Percentiles rank a stretch among this genome's conserved stretches.
These are phyloP conservation scores for Boletus sp. DNA, from an alignment of 768 basidiomycete species.

Conservation along the genomic window DNA sequence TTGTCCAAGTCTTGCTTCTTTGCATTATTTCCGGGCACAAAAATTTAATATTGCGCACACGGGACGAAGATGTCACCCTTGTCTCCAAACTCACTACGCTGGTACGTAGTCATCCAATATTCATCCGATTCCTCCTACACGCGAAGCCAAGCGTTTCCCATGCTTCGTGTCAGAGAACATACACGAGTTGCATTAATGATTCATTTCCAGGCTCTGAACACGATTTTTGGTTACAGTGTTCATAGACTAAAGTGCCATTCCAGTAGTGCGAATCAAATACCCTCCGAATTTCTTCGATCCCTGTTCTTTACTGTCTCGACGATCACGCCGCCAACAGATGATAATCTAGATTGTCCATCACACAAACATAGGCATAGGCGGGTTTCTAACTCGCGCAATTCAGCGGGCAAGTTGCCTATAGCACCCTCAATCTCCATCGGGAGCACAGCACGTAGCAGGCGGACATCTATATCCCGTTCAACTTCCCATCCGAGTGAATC, in stretches of 20 bases:
- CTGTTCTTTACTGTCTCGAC: conserved; percentile 36
- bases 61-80: conserved; percentile 60
- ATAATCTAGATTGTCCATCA: background rate
- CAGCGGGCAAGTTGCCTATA: conserved; percentile 15
- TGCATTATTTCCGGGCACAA: conserved; percentile 62
- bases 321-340: conserved; percentile 16
- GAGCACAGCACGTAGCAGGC: conserved; percentile 26
- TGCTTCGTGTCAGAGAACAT: background rate
- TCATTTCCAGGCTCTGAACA: conserved; percentile 50
- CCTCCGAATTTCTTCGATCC: conserved; percentile 34
- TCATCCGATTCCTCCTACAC: conserved; percentile 1
- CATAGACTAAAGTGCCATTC: conserved; percentile 55
- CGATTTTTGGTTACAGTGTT: conserved; percentile 56
- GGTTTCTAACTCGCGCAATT: conserved; percentile 22
- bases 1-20: conserved; percentile 65
- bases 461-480: conserved; percentile 25
- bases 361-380: conserved; percentile 21
- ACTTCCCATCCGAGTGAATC: conserved; percentile 18
- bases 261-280: conserved; percentile 15
- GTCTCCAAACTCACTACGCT: conserved; percentile 57
- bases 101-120: conserved; percentile 36
- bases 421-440: conserved; percentile 15
- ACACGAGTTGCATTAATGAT: conserved; percentile 5
- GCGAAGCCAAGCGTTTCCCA: conserved; percentile 3
- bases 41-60: conserved; percentile 62